Evolutionary conservation across 495 filamentous ascomycete genomes (phyloP), one percentile per base, ranked within the genome.

Genomic region (Aspergillus asperescens): DNA sequence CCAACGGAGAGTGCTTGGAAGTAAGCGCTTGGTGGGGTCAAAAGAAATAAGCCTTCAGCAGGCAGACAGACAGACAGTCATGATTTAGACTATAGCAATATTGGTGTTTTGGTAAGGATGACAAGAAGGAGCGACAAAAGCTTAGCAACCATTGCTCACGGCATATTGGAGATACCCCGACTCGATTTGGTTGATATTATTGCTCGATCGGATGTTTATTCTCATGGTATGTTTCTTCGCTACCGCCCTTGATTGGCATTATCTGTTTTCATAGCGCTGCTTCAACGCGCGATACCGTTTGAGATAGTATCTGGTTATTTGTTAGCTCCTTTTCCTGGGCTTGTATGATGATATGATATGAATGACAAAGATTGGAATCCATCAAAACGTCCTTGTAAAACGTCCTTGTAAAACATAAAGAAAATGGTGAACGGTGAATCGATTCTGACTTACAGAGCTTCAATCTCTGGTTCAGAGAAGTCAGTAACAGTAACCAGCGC

Each of bases 11-110:
- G 70, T 94, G 90, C 67, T 70, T 97, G 38, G 91, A 96, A 75
- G 80, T 93, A 50, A 91, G 90, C 46, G 90, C 88, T n/a, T 95
- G 90, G 90, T 94, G 89, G 85, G 90, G 88, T 57, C 75, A 76
- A 65, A 94, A 90, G 72, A 78, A 69, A 66, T 74, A 52, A 69
- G 43, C 18, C 20, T 37, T 47, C 37, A 42, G 48, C 29, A 46
- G 31, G 51, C 39, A 46, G 48, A 28, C 41, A 56, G 29, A 48
- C 37, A 45, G 29, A 52, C 41, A 51, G 40, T 16, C 45, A 59
- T 39, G 44, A 34, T 60, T 40, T 40, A 39, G 45, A 56, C 48
- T 54, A 46, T 53, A 45, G 54, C 34, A 43, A 18, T 48, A 49
- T 48, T 35, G 56, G 46, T 57, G 55, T 55, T 62, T 52, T 43